phyloP scores from a whole-genome alignment of 2,329 filamentous ascomycete genomes.

The Aspergillus candidus region DNA sequence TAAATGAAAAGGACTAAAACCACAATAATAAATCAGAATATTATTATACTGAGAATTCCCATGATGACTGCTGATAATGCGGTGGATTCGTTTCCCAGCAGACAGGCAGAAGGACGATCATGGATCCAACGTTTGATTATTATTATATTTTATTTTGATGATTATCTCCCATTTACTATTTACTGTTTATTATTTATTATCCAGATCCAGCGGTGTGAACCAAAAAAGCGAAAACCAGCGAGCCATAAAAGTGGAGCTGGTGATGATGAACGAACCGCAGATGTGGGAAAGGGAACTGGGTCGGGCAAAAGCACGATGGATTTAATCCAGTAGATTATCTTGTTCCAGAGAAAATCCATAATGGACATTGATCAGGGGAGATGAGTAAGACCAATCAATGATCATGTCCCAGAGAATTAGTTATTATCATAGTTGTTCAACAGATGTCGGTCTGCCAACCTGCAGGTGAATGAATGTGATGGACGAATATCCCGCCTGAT shows the following conservation, averaged over 20 bases:
- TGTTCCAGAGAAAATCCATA: no score
- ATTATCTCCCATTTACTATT: no score
- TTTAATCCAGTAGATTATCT: no score
- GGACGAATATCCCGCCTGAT: no score
- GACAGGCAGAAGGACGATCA: background rate
- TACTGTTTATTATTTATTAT: background rate
- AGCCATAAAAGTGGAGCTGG: background rate
- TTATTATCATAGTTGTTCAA: no score
- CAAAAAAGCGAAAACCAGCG: background rate
- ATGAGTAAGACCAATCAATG: no score
- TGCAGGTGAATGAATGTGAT: no score
- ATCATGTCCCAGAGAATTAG: no score
- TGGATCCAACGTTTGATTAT: no score
- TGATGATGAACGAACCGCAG: background rate
- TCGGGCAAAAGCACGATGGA: background rate
- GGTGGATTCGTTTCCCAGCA: background rate
- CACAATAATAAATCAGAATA: conserved; percentile 1
- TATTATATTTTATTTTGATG: no score
- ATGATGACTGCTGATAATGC: background rate
- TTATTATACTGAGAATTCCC: background rate
- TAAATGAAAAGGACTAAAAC: conserved; percentile 1
- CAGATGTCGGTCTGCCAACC: no score
- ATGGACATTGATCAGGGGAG: no score
- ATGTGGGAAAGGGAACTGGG: background rate
- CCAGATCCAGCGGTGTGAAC: conserved; percentile 6